These are phyloP conservation scores for Hypoxylon sp. DNA, from an alignment of 2,329 filamentous ascomycete species.

Conservation along the genomic window DNA sequence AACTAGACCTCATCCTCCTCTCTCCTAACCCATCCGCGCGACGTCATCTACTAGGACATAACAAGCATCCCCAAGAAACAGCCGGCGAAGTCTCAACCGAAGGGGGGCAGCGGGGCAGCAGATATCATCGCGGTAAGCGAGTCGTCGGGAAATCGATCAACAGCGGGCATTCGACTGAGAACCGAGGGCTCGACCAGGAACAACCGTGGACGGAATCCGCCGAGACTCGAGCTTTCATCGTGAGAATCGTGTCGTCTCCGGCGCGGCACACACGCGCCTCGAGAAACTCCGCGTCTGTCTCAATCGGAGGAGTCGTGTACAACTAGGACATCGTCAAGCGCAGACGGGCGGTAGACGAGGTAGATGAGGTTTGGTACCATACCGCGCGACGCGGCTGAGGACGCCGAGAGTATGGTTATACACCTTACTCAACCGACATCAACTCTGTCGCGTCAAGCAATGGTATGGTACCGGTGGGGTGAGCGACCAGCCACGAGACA, in stretches of 20 bases:
- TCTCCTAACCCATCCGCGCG: slow-evolving; percentile 26
- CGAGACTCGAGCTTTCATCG: slow-evolving; percentile 32
- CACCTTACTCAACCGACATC: slow-evolving; percentile 22
- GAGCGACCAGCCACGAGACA: slow-evolving; percentile 35
- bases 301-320: slow-evolving; percentile 39
- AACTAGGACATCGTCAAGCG: slow-evolving; percentile 34
- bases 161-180: slow-evolving; percentile 31
- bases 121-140: slow-evolving; percentile 33
- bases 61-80: slow-evolving; percentile 39
- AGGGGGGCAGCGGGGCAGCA: slow-evolving; percentile 30
- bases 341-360: slow-evolving; percentile 16
- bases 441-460: slow-evolving; percentile 35
- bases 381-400: slow-evolving; percentile 33
- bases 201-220: slow-evolving; percentile 28
- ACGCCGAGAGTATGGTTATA: slow-evolving; percentile 21
- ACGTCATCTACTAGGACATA: slow-evolving; percentile 37
- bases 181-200: slow-evolving; percentile 22
- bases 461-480: neutral
- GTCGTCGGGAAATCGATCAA: slow-evolving; percentile 36
- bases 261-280: slow-evolving; percentile 33
- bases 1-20: slow-evolving; percentile 8
- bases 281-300: slow-evolving; percentile 34
- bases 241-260: slow-evolving; percentile 30
- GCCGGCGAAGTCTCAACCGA: slow-evolving; percentile 28
- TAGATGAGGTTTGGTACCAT: slow-evolving; percentile 12